These are phyloP conservation scores for Brassica juncea DNA, from an alignment of 345 rosid species.

Conservation along the genomic window DNA sequence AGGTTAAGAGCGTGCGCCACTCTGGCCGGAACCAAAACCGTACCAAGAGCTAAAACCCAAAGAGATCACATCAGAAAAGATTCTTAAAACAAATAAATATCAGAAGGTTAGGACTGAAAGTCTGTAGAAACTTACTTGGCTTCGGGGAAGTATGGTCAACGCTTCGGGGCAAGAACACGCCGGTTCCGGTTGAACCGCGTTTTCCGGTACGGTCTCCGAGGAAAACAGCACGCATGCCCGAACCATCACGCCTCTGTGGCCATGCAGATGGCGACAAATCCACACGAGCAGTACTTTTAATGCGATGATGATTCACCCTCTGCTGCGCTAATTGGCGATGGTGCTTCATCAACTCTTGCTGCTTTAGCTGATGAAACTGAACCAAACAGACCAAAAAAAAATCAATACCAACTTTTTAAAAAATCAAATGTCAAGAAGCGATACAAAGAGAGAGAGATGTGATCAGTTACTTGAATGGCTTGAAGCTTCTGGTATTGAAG, in stretches of 20 bases:
- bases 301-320: neutral
- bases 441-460: neutral
- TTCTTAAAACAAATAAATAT: neutral
- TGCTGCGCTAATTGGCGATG: slow-evolving; percentile 27
- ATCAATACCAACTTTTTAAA: neutral
- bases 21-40: slow-evolving; percentile 73
- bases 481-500: slow-evolving; percentile 58
- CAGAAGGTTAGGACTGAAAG: neutral
- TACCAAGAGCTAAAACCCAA: slow-evolving; percentile 41
- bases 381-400: neutral
- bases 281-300: slow-evolving; percentile 29
- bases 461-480: slow-evolving; percentile 50
- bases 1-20: slow-evolving; percentile 69
- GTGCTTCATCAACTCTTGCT: slow-evolving; percentile 48
- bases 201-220: slow-evolving; percentile 50
- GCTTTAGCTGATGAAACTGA: slow-evolving; percentile 62
- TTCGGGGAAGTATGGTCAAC: slow-evolving; percentile 41
- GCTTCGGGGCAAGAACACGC: slow-evolving; percentile 88
- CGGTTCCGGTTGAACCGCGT: slow-evolving; percentile 75
- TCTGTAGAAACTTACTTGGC: slow-evolving; percentile 46
- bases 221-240: slow-evolving; percentile 61
- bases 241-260: slow-evolving; percentile 40
- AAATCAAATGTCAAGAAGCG: neutral
- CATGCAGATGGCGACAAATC: slow-evolving; percentile 59
- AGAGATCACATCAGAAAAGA: neutral